These are phyloP conservation scores for Agaricus bisporus DNA, from an alignment of 768 basidiomycete genomes.

Conservation along the genomic window DNA sequence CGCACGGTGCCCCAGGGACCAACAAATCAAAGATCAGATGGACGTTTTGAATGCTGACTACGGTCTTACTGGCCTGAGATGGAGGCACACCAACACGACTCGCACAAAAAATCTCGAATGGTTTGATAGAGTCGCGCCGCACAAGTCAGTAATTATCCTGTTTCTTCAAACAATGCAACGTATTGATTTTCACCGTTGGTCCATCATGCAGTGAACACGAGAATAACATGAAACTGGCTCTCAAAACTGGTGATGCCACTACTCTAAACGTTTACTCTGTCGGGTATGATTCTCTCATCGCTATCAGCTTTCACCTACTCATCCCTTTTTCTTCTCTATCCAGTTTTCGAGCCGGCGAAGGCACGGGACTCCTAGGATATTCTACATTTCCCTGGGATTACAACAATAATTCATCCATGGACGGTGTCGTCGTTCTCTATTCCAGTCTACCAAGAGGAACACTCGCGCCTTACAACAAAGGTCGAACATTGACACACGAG, in stretches of 20 bases:
- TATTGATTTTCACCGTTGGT: neutral
- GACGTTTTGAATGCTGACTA: constrained; percentile 12
- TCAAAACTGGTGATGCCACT: constrained; percentile 10
- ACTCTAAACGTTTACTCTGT: constrained; percentile 19
- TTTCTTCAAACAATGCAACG: neutral
- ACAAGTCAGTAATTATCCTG: constrained; percentile 1
- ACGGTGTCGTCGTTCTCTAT: constrained; percentile 32
- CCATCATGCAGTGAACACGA: neutral
- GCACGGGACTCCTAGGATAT: constrained; percentile 26
- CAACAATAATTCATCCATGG: constrained; percentile 18
- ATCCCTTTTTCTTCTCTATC: neutral
- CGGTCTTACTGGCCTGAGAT: constrained; percentile 10
- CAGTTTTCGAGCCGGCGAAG: constrained; percentile 17
- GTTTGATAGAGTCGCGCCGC: constrained; percentile 13
- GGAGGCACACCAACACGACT: constrained; percentile 10
- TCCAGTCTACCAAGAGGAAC: constrained; percentile 26
- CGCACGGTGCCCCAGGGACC: constrained; percentile 1
- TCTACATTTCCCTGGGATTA: constrained; percentile 31
- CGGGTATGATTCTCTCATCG: constrained; percentile 9
- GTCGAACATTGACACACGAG: constrained; percentile 47
- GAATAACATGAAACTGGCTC: constrained; percentile 15
- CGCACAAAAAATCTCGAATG: constrained; percentile 10
- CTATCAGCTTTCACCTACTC: neutral
- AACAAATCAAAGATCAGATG: constrained; percentile 11
- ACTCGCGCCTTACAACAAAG: constrained; percentile 33